A percentile compares a stretch with the other conserved stretches of the same genome.
Conservation (phyloP, 768 basidiomycete genomes). For the Podaxis pistillaris region DNA sequence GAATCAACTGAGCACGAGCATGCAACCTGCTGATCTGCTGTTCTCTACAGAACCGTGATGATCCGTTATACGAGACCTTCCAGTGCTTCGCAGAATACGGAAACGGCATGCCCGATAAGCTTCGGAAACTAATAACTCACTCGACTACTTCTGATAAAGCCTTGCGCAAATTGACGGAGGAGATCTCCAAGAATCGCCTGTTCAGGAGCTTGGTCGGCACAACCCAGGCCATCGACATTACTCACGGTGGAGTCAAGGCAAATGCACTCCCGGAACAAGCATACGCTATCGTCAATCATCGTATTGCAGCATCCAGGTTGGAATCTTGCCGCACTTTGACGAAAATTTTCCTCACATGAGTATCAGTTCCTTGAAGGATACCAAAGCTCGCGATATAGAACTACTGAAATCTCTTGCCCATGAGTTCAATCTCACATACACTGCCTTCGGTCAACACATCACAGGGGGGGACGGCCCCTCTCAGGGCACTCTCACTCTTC, state of each 20-base stretch:
- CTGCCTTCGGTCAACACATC: conserved; percentile 49
- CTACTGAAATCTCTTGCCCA: conserved; percentile 47
- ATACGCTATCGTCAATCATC: conserved; percentile 69
- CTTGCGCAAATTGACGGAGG: conserved; percentile 49
- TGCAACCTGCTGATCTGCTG: neutral
- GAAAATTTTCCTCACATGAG: neutral
- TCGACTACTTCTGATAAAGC: conserved; percentile 50
- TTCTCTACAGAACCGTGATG: conserved; percentile 42
- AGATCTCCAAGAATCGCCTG: conserved; percentile 36
- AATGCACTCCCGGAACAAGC: conserved; percentile 81
- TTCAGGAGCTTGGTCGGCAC: conserved; percentile 56
- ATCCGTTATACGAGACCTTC: conserved; percentile 57
- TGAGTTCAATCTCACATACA: conserved; percentile 57
- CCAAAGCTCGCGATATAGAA: conserved; percentile 40
- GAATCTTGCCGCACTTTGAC: conserved; percentile 14
- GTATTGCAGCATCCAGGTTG: conserved; percentile 61
- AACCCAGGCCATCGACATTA: conserved; percentile 77
- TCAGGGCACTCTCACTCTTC: conserved; percentile 48
- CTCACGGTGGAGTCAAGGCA: conserved; percentile 65
- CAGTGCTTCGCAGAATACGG: conserved; percentile 69
- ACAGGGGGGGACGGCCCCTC: conserved; percentile 32
- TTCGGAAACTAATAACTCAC: conserved; percentile 46
- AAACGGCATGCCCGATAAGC: conserved; percentile 44
- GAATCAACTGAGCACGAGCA: neutral
- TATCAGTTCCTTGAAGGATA: conserved; percentile 41